phyloP scores from a whole-genome alignment of 1,284 basidiomycete species.

The Fomitopsis pinicola region DNA sequence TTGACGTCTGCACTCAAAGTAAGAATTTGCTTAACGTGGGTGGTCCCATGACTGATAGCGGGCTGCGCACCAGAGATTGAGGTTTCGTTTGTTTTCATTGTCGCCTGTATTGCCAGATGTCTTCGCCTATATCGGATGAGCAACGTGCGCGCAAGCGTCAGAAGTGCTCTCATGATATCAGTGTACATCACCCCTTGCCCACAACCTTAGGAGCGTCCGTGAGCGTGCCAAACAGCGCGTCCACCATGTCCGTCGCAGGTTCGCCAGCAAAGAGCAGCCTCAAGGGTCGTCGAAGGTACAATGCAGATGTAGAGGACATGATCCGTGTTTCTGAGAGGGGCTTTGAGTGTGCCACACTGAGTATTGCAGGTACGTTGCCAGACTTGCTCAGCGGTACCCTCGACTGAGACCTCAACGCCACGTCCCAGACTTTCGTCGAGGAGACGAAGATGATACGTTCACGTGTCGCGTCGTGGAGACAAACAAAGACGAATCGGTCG shows the following conservation, averaged over 20 bases:
- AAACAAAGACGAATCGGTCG: slow-evolving; percentile 29
- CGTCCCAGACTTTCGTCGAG: slow-evolving; percentile 38
- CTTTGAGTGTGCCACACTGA: not conserved
- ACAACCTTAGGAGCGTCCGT: not conserved
- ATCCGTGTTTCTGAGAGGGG: not conserved
- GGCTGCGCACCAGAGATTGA: not conserved
- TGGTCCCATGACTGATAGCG: too few species aligned
- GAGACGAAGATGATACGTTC: slow-evolving; percentile 60
- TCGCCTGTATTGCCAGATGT: not conserved
- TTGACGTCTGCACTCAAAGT: too few species aligned
- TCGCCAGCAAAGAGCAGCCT: not conserved
- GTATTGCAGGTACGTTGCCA: slow-evolving; percentile 33
- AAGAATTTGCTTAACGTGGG: not conserved
- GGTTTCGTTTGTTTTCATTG: not conserved
- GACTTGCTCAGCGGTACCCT: not conserved
- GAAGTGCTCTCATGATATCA: slow-evolving; percentile 25
- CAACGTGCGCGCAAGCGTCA: slow-evolving; percentile 23
- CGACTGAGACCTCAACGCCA: not conserved
- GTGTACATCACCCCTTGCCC: not conserved
- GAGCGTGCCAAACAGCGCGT: not conserved
- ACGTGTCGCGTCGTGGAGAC: slow-evolving; percentile 38
- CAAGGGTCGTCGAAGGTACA: not conserved
- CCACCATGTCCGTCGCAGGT: not conserved
- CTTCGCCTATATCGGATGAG: not conserved
- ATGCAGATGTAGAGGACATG: not conserved